Evolutionary conservation across 441 rosid genomes (phyloP), one percentile per base, ranked within the genome.

Genomic region (Adansonia grandidieri): DNA sequence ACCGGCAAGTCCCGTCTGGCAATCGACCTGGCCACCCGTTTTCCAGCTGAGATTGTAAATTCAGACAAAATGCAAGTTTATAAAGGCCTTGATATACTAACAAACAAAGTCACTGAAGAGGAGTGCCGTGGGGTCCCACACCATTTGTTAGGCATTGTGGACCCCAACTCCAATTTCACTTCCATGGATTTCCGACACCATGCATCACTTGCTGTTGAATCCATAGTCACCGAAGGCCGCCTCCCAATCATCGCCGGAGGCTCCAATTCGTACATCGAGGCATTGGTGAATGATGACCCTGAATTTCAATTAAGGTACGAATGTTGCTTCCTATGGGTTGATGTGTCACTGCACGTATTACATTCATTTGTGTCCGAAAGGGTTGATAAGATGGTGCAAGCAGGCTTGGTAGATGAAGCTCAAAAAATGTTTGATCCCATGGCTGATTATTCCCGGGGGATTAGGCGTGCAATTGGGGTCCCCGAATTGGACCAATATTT

Each of bases 41-140:
- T 90, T 65, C 84, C 89, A 9, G 95, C 91, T 0, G 98, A 92
- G 89, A 82, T 93, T 4, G 69, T 93, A 3, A 92, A 93, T 51
- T 91, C 92, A 2, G 97, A 93, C 82, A 93, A 93, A 82, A 93
- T 93, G 66, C 98, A 93, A 85, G 91, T 93, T 14, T 87, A 87
- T 48, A 86, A 84, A 75, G 95, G 98, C 24, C 90, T 93, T 0
- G 89, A 89, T 71, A 81, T 89, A 5, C 84, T 85, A 19, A 92
- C 97, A 5, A 93, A 93, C 66, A 93, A 93, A 84, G 94, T 93
- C 13, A 91, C 90, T 0, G 83, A 84, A 0, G 87, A 86, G 58
- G 97, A 93, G 83, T 81, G 91, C 71, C 89, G 85, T 2, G 98
- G 95, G 1, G 87, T 92, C 1, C 87, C 93, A 1, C 97, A 93